A percentile compares a stretch with the other conserved stretches of the same genome.
phyloP scores from a whole-genome alignment of 2,329 filamentous ascomycete species.

The Botryotinia narcissicola region DNA sequence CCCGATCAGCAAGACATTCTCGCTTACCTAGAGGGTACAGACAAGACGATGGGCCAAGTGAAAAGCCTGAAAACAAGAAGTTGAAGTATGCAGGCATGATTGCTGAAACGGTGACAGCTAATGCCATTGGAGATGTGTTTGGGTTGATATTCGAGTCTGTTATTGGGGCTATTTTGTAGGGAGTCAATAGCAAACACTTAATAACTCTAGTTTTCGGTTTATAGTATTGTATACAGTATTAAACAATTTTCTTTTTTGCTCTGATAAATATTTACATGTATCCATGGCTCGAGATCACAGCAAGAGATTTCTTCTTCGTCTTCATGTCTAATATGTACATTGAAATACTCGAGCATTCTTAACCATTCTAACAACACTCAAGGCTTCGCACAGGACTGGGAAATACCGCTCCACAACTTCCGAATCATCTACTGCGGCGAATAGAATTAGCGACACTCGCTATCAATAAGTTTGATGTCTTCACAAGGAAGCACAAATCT shows the following conservation, averaged over 20 bases:
- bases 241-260: neutral
- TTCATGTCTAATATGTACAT: neutral
- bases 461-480: neutral
- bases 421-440: neutral
- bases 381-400: neutral
- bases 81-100: neutral
- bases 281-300: neutral
- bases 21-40: neutral
- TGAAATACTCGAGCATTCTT: neutral
- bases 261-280: neutral
- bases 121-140: neutral
- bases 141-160: conserved; percentile 3
- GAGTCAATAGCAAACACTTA: neutral
- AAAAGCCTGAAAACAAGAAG: neutral
- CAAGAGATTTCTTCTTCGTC: neutral
- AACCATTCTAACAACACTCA: neutral
- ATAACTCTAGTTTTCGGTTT: neutral
- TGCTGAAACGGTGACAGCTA: conserved; percentile 9
- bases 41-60: neutral
- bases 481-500: neutral
- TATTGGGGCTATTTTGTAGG: conserved; percentile 9
- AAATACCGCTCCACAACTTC: neutral
- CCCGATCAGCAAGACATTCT: neutral
- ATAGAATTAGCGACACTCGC: neutral
- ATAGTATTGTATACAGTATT: neutral